A percentile compares a stretch with the other conserved stretches of the same genome.
phyloP scores from a whole-genome alignment of 1,284 basidiomycete species.

The Cutaneotrichosporon mucoides region DNA sequence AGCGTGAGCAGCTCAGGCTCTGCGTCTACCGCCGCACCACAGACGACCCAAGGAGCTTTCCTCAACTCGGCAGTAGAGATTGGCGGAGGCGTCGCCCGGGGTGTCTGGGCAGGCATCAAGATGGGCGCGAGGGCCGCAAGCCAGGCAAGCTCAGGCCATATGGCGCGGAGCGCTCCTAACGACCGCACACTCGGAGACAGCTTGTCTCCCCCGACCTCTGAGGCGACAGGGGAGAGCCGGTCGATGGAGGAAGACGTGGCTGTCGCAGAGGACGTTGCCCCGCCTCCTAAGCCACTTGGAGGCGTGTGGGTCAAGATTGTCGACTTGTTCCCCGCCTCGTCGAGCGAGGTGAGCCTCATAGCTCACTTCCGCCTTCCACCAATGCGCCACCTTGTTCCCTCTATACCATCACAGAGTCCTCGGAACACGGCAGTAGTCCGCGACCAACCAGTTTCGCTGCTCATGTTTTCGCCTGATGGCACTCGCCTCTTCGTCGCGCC shows the following conservation, averaged over 20 bases:
- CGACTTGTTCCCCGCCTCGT: constrained; percentile 40
- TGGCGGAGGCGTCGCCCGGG: constrained; percentile 42
- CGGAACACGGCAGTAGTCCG: constrained; percentile 1
- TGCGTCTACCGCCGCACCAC: neutral
- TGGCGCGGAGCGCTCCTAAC: constrained; percentile 38
- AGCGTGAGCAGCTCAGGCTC: constrained; percentile 2
- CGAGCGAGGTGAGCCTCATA: constrained; percentile 16
- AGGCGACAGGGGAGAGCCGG: constrained; percentile 9
- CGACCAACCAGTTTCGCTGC: constrained; percentile 54
- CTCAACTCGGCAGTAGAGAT: constrained; percentile 40
- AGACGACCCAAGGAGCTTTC: constrained; percentile 24
- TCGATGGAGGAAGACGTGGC: constrained; percentile 12
- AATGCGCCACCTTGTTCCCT: constrained; percentile 12
- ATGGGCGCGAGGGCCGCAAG: constrained; percentile 39
- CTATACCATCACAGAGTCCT: constrained; percentile 2
- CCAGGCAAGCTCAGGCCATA: constrained; percentile 20
- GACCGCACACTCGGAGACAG: constrained; percentile 25
- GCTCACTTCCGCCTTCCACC: constrained; percentile 43
- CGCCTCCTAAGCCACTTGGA: neutral
- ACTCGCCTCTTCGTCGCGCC: constrained; percentile 58
- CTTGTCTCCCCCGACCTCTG: neutral
- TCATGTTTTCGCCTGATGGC: constrained; percentile 62
- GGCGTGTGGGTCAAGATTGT: constrained; percentile 43
- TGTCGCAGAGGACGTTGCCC: neutral
- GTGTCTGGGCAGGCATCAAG: constrained; percentile 46